Percentiles rank a stretch among this genome's conserved stretches.
These are phyloP conservation scores for Tolypocladium inflatum DNA, from an alignment of 2,329 filamentous ascomycete genomes.

Conservation along the genomic window DNA sequence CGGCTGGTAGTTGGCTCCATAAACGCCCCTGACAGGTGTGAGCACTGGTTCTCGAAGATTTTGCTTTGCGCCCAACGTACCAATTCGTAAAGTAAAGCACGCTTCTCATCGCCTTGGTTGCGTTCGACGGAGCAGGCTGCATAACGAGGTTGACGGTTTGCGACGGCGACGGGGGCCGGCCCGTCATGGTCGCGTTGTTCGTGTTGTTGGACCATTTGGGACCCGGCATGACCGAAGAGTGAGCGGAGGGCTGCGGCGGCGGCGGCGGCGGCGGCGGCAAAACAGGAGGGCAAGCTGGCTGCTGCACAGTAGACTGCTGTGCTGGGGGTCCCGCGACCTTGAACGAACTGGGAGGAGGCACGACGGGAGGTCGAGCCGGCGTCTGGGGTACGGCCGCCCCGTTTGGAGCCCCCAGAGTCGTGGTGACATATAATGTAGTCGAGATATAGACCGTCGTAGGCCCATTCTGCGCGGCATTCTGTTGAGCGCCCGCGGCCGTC, in stretches of 20 bases:
- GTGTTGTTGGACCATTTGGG: not conserved
- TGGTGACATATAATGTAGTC: not conserved
- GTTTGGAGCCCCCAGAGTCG: not conserved
- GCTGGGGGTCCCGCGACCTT: not conserved
- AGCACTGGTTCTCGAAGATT: not conserved
- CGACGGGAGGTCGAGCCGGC: not conserved
- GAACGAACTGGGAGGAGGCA: not conserved
- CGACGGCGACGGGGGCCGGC: not conserved
- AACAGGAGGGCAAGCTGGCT: not conserved
- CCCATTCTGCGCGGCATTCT: not conserved
- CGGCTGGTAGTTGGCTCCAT: constrained; percentile 63
- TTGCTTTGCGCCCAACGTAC: constrained; percentile 16
- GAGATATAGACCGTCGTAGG: not conserved
- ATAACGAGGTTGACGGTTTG: no score
- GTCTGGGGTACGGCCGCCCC: not conserved
- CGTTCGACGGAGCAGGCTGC: not conserved
- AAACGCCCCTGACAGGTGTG: constrained; percentile 49
- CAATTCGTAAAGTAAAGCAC: constrained; percentile 47
- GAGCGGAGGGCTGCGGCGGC: not conserved
- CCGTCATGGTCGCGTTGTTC: not conserved
- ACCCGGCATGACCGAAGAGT: not conserved
- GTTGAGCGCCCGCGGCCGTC: constrained; percentile 7
- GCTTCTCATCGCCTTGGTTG: constrained; percentile 18
- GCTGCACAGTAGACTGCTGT: not conserved
- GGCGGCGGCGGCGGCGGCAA: no score